A percentile compares a stretch with the other conserved stretches of the same genome.
Evolutionary conservation across 2,329 filamentous ascomycete species (phyloP).

Genomic region (Gaeumannomyces tritici): DNA sequence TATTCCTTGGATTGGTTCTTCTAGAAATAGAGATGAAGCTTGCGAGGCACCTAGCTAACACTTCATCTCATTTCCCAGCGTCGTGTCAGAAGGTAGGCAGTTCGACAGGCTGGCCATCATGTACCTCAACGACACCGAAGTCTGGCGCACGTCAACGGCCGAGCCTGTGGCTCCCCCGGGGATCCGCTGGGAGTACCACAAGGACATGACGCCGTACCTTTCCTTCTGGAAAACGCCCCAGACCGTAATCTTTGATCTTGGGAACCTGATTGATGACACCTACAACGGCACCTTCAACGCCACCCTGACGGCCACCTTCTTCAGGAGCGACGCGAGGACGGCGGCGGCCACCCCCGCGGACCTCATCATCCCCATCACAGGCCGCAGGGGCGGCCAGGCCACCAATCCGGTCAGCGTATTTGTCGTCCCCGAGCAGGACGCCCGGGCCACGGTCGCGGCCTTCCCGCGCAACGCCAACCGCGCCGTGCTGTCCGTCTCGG

Average conservation of each 20-base stretch:
- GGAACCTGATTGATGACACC: conserved; percentile 58
- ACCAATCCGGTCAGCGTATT: conserved; percentile 54
- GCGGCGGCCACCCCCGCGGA: conserved; percentile 42
- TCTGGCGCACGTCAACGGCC: conserved; percentile 78
- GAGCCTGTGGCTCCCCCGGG: conserved; percentile 58
- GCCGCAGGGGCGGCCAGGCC: conserved; percentile 27
- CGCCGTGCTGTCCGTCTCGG: conserved; percentile 67
- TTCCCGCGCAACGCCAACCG: conserved; percentile 58
- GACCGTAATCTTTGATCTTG: conserved; percentile 72
- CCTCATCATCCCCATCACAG: conserved; percentile 58
- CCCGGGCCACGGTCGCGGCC: conserved; percentile 40
- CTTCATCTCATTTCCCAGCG: conserved; percentile 40
- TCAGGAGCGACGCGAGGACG: conserved; percentile 34
- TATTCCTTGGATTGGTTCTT: too few species aligned
- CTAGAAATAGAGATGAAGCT: too few species aligned
- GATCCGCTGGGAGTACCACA: conserved; percentile 67
- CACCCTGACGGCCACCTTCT: conserved; percentile 66
- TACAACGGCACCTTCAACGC: conserved; percentile 70
- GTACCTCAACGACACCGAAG: conserved; percentile 67
- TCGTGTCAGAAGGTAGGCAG: conserved; percentile 60
- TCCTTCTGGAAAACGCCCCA: conserved; percentile 60
- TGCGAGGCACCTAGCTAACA: too few species aligned
- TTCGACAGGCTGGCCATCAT: conserved; percentile 69
- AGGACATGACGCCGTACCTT: conserved; percentile 67
- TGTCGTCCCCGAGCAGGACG: conserved; percentile 51